Evolutionary conservation across 164 flowering plant genomes (phyloP), one percentile per base, ranked within the genome.

Genomic region (Stephania yunnanensis): DNA sequence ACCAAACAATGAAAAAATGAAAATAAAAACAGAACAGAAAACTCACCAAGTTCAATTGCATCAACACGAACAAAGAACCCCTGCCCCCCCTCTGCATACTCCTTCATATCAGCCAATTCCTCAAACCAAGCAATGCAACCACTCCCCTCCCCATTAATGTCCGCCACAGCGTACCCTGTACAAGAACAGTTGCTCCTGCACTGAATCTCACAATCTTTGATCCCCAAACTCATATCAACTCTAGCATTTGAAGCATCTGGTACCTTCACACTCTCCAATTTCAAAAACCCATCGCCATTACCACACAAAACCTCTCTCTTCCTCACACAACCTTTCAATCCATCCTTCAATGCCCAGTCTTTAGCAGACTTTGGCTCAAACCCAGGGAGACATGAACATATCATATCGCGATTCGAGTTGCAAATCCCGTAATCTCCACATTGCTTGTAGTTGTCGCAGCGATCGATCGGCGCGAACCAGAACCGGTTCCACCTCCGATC

Each of bases 301-400:
- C 42, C 73, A 48, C 81, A 79, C 64, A 68, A 42, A n/a, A 75
- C 55, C 42, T 55, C 70, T 36, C 42, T 68, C 13, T 25, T 71
- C 70, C 75, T 71, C 25, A 48, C 65, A 52, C 78, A 79, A 10
- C 81, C 81, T 31, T 66, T 44, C 10, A 55, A 67, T 75, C 78
- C 75, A 75, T 71, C 61, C n/a, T 69, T 67, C 10, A 6, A 45
- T 4, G 19, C 22, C 78, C 81, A 78, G 1, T 78, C 71, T 1
- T 11, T n/a, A 17, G 5, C 7, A 0, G 69, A 78, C 5, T 45
- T 65, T 2, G 81, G 78, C 25, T 19, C n/a, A 12, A 78, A 78
- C 17, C 81, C 78, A 19, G 19, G n/a, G 5, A 75, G 69, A 45
- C 78, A 75, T 45, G 48, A 22, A 46, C 81, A 79, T 8, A 76